phyloP scores from a whole-genome alignment of 2,329 filamentous ascomycete genomes.

The Chlorencoelia australis region DNA sequence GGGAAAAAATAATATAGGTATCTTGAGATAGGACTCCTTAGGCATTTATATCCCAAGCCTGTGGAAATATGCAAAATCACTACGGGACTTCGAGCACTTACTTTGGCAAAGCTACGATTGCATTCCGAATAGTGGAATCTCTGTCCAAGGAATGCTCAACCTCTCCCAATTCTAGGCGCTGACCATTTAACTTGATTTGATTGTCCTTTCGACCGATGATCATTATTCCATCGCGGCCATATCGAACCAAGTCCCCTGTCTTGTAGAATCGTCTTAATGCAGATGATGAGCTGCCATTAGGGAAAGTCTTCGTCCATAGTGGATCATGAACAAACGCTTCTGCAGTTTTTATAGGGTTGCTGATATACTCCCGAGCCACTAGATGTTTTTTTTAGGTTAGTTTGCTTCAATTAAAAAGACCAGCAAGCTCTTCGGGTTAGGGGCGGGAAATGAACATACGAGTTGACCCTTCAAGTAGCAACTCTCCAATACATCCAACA shows the following conservation, averaged over 20 bases:
- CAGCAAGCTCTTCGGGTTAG: too few relatives aligned
- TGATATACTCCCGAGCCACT: slow-evolving; percentile 51
- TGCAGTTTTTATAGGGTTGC: slow-evolving; percentile 43
- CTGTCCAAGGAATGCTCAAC: slow-evolving; percentile 30
- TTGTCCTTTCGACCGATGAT: slow-evolving; percentile 52
- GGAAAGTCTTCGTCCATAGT: slow-evolving; percentile 18
- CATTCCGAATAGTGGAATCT: not conserved
- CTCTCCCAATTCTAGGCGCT: slow-evolving; percentile 53
- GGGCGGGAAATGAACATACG: too few relatives aligned
- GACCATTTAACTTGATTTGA: slow-evolving; percentile 55
- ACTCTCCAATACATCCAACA: slow-evolving; percentile 30
- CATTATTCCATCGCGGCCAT: slow-evolving; percentile 40
- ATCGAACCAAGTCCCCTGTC: slow-evolving; percentile 49
- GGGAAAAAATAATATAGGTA: too few relatives aligned
- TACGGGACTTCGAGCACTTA: too few relatives aligned
- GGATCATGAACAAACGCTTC: slow-evolving; percentile 44
- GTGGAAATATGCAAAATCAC: too few relatives aligned
- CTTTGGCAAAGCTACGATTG: not conserved
- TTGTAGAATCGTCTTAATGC: slow-evolving; percentile 41
- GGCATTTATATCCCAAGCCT: too few relatives aligned
- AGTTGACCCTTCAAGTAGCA: slow-evolving; percentile 39
- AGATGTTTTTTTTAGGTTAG: too few relatives aligned
- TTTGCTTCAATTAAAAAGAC: too few relatives aligned
- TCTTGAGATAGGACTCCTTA: too few relatives aligned
- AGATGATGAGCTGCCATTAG: slow-evolving; percentile 17